Evolutionary conservation across 306 rosid species (phyloP).

Genomic region (Clitoria ternatea): DNA sequence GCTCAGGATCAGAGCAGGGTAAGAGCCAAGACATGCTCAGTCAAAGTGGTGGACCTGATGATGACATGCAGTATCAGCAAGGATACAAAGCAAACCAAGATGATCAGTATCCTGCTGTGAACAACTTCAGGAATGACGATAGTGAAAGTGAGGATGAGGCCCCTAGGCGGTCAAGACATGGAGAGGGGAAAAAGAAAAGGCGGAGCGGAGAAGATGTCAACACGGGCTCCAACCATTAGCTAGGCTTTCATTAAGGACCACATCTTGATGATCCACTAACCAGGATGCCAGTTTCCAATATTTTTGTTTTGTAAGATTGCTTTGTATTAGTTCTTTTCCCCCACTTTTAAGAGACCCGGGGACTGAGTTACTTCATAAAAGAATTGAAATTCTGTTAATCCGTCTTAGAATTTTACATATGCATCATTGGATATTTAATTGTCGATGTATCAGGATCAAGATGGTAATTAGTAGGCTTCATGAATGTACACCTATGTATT

Average conservation of each 20-base stretch:
- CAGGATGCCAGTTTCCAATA: conserved; percentile 31
- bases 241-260: conserved; percentile 27
- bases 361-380: conserved; percentile 3
- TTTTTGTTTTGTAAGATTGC: conserved; percentile 4
- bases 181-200: conserved; percentile 91
- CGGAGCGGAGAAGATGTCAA: conserved; percentile 55
- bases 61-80: conserved; percentile 59
- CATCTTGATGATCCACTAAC: conserved; percentile 27
- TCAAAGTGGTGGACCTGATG: conserved; percentile 65
- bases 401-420: conserved; percentile 13
- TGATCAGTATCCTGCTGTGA: conserved; percentile 49
- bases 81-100: conserved; percentile 56
- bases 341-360: background rate
- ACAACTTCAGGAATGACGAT: conserved; percentile 60
- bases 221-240: conserved; percentile 49
- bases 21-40: conserved; percentile 68
- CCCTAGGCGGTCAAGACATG: conserved; percentile 93
- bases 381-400: background rate
- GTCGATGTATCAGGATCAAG: conserved; percentile 9
- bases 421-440: conserved; percentile 13
- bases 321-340: background rate
- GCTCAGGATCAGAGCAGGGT: conserved; percentile 61
- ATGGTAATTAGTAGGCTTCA: background rate
- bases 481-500: conserved; percentile 15
- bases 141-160: conserved; percentile 98